Evolutionary conservation across 2,329 filamentous ascomycete species (phyloP).

Genomic region (Cordyceps cateniannulata): DNA sequence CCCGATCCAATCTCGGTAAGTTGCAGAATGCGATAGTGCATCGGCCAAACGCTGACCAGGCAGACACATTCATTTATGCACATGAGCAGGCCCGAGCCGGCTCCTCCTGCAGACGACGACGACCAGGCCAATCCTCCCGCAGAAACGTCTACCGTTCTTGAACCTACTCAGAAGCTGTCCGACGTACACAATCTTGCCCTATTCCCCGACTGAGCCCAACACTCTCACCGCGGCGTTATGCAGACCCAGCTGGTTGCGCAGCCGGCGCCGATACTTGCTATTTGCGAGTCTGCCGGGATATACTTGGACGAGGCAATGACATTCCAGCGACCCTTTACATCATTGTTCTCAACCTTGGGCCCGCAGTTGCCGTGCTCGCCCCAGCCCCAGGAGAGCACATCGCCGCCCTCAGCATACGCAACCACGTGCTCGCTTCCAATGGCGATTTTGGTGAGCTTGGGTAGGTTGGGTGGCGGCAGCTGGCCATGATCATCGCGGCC

Average conservation of each 20-base stretch:
- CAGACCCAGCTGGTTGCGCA: slow-evolving; percentile 85
- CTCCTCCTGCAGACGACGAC: slow-evolving; percentile 18
- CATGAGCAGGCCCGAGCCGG: slow-evolving; percentile 32
- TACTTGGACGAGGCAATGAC: slow-evolving; percentile 54
- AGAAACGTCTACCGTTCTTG: slow-evolving; percentile 36
- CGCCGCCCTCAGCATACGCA: slow-evolving; percentile 56
- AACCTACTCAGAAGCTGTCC: slow-evolving; percentile 68
- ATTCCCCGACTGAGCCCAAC: slow-evolving; percentile 30
- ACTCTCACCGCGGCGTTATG: slow-evolving; percentile 26
- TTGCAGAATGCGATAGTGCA: slow-evolving; percentile 1
- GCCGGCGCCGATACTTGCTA: slow-evolving; percentile 67
- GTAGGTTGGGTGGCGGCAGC: slow-evolving; percentile 57
- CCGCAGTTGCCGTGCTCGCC: slow-evolving; percentile 97
- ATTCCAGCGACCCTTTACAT: slow-evolving; percentile 65
- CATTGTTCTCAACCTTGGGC: slow-evolving; percentile 52
- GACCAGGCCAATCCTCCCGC: slow-evolving; percentile 20
- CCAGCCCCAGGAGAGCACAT: slow-evolving; percentile 88
- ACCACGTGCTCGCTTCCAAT: slow-evolving; percentile 89
- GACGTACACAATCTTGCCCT: slow-evolving; percentile 49
- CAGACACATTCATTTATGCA: slow-evolving; percentile 40
- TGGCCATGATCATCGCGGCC: slow-evolving; percentile 84
- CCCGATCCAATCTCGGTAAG: slow-evolving; percentile 47
- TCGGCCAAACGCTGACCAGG: slow-evolving; percentile 22
- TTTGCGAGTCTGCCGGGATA: slow-evolving; percentile 43
- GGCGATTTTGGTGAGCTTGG: slow-evolving; percentile 56